Conservation (phyloP, 2,329 filamentous ascomycete genomes). For the Lasiodiplodia hormozganensis region DNA sequence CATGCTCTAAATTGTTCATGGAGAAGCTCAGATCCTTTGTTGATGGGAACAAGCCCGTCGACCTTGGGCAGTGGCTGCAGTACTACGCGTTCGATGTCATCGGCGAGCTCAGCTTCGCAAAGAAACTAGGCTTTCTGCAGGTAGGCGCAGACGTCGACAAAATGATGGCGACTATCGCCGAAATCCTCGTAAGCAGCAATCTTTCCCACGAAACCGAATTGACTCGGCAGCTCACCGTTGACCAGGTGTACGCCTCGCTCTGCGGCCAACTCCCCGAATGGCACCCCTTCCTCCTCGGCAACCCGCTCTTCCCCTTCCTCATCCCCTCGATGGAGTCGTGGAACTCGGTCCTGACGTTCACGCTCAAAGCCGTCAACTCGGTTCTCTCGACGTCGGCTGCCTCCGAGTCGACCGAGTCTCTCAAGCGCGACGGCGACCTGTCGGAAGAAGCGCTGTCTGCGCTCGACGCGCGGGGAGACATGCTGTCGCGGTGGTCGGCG, state of each 20-base stretch:
- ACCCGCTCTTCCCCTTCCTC: constrained; percentile 40
- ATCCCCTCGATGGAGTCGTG: constrained; percentile 45
- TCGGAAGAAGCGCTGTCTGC: constrained; percentile 34
- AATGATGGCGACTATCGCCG: constrained; percentile 37
- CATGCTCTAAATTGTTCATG: constrained; percentile 37
- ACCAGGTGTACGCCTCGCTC: constrained; percentile 37
- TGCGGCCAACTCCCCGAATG: constrained; percentile 41
- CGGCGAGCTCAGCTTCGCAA: constrained; percentile 50
- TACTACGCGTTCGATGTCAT: constrained; percentile 52
- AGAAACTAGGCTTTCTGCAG: constrained; percentile 53
- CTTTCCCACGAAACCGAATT: background rate
- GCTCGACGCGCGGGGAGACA: constrained; percentile 42
- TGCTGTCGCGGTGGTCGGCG: constrained; percentile 47
- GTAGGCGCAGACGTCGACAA: constrained; percentile 48
- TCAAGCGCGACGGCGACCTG: constrained; percentile 48
- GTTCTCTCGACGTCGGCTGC: constrained; percentile 36
- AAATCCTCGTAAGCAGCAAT: constrained; percentile 32
- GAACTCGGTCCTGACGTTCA: constrained; percentile 44
- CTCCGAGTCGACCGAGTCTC: constrained; percentile 33
- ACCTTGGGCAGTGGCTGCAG: constrained; percentile 41
- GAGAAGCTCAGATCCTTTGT: constrained; percentile 35
- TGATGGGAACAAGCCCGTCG: constrained; percentile 33
- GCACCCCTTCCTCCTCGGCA: constrained; percentile 39
- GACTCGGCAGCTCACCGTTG: background rate
- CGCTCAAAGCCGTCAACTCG: constrained; percentile 43